Base-by-base conservation (phyloP, 768 basidiomycete species). In the Tulasnella sp. region DNA sequence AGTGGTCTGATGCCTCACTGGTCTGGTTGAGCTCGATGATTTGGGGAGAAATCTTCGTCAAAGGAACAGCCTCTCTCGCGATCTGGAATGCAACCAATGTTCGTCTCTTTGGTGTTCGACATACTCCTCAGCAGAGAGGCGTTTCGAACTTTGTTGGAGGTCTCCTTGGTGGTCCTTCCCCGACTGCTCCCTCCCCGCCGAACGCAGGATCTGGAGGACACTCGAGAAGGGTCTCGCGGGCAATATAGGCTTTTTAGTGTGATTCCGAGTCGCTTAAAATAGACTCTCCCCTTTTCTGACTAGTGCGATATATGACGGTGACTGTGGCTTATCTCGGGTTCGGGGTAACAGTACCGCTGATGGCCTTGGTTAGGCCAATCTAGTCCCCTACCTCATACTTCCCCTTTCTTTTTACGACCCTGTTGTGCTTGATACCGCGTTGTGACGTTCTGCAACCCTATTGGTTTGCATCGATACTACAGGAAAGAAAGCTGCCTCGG, bases 41-140 rank as follows among this genome's bases (percentile, higher is more conserved):
- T 29, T 99, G 97, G 96, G 96, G 98, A 55, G 94, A 96, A 83
- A 89, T 97, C 26, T 99, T 96, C 82, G 92, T 98, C 29, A 91
- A 92, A 70, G 93, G 91, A 5, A 93, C 96, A 90, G 89, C 91
- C 1, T 92, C 93, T 1, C 86, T 95, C 32, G 94, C 93, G 16
- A 90, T 96, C 61, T 98, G 96, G 95, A 94, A 93, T 81, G 89
- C 90, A 26, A 98, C 96, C 18, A 92, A 90, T 72, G 94, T 98
- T 39, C 90, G 93, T 57, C 84, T 98, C 73, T 98, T 98, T 86
- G 89, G 95, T 74, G 93, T 98, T 77, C 96, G 95, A 83, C 95
- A 96, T 80, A 88, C 93, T 7, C 93, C 79, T 16, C 77, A 78
- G 26, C 90, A 91, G 11, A 92, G 94, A 74, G 87, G 94, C 4